These are phyloP conservation scores for Cyphellophora attinorum DNA, from an alignment of 2,329 filamentous ascomycete species.

Conservation along the genomic window DNA sequence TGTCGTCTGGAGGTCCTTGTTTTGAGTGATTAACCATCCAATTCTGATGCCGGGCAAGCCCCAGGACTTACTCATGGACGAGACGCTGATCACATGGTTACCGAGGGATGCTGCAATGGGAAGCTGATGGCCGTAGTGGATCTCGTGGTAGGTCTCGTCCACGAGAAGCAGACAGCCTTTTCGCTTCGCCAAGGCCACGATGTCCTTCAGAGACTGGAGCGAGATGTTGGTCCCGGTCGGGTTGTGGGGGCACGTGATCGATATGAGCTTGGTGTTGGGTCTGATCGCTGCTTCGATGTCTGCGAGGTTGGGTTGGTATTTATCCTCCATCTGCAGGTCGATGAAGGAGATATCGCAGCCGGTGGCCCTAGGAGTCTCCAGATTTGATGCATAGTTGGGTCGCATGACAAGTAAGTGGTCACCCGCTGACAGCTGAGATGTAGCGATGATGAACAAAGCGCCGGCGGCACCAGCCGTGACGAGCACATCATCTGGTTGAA, in stretches of 20 bases:
- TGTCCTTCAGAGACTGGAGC: too few species aligned
- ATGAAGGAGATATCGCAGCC: slow-evolving; percentile 3
- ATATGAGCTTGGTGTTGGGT: slow-evolving; percentile 1
- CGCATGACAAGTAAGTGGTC: slow-evolving; percentile 4
- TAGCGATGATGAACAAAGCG: slow-evolving; percentile 4
- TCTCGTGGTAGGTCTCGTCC: too few species aligned
- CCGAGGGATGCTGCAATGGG: too few species aligned
- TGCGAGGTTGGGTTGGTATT: slow-evolving; percentile 1
- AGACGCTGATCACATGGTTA: too few species aligned
- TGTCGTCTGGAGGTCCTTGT: too few species aligned
- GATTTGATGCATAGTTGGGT: slow-evolving; percentile 4
- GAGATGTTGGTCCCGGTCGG: too few species aligned
- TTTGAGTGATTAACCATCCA: too few species aligned
- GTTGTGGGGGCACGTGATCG: slow-evolving; percentile 2
- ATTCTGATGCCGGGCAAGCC: too few species aligned
- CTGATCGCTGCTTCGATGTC: slow-evolving; percentile 1
- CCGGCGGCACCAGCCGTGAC: slow-evolving; percentile 2
- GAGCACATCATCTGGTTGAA: slow-evolving; percentile 3
- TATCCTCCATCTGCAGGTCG: slow-evolving; percentile 1
- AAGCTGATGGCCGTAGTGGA: too few species aligned
- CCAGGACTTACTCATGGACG: too few species aligned
- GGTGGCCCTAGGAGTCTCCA: slow-evolving; percentile 4
- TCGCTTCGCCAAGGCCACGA: too few species aligned
- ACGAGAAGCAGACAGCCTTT: too few species aligned
- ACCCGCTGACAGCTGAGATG: slow-evolving; percentile 1